These are phyloP conservation scores for Medicago truncatula DNA, from an alignment of 306 rosid species.

Conservation along the genomic window MtrunA17r5.0-ANR NC_053049.1:43021501-43022000, in stretches of 20 bases:
- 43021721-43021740: not conserved
- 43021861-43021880: not conserved
- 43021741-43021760: not conserved
- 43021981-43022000: no score
- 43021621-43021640: constrained; percentile 11
- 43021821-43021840: not conserved
- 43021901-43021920: no score
- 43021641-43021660: constrained; percentile 3
- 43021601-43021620: constrained; percentile 27
- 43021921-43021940: no score
- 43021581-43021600: constrained; percentile 27
- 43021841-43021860: not conserved
- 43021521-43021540: constrained; percentile 40
- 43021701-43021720: not conserved
- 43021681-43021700: constrained; percentile 29
- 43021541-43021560: constrained; percentile 37
- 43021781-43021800: not conserved
- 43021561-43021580: not conserved
- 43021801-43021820: constrained; percentile 14
- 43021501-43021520: constrained; percentile 9
- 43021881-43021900: not conserved
- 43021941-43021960: no score
- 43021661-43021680: constrained; percentile 16
- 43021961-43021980: no score
- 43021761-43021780: not conserved